Conservation (phyloP, 352 stramenopile species). For the Phytophthora ramorum region DNA sequence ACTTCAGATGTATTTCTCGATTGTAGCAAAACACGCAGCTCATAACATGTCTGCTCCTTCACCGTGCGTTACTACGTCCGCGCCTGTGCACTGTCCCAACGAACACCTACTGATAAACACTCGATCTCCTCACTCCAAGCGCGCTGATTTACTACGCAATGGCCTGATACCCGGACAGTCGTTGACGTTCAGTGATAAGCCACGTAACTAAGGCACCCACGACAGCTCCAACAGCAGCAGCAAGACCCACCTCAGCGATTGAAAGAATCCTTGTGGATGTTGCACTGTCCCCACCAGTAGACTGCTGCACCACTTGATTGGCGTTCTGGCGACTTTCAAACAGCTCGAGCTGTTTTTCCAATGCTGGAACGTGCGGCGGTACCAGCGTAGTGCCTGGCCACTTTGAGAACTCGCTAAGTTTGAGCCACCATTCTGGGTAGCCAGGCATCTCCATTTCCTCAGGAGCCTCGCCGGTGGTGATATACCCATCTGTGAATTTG, state of each 20-base stretch:
- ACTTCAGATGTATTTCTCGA: background rate
- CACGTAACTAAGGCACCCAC: constrained; percentile 41
- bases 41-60: constrained; percentile 21
- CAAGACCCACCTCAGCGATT: constrained; percentile 37
- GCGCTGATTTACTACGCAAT: constrained; percentile 29
- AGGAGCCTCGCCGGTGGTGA: constrained; percentile 68
- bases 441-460: constrained; percentile 63
- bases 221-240: constrained; percentile 37
- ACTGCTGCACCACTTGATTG: constrained; percentile 10
- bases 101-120: constrained; percentile 18
- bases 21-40: constrained; percentile 11
- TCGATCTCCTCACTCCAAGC: background rate
- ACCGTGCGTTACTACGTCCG: background rate
- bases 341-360: constrained; percentile 50
- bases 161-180: constrained; percentile 40
- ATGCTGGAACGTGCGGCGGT: constrained; percentile 41
- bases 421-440: constrained; percentile 75
- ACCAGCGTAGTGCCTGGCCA: constrained; percentile 74
- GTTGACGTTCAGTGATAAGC: constrained; percentile 36
- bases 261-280: constrained; percentile 17
- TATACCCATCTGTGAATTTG: constrained; percentile 80
- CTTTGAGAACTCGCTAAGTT: constrained; percentile 61
- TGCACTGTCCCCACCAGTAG: background rate
- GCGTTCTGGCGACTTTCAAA: constrained; percentile 43
- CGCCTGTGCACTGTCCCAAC: background rate